Base-by-base conservation (phyloP, 2,329 filamentous ascomycete genomes). In the Mycogone perniciosa region DNA sequence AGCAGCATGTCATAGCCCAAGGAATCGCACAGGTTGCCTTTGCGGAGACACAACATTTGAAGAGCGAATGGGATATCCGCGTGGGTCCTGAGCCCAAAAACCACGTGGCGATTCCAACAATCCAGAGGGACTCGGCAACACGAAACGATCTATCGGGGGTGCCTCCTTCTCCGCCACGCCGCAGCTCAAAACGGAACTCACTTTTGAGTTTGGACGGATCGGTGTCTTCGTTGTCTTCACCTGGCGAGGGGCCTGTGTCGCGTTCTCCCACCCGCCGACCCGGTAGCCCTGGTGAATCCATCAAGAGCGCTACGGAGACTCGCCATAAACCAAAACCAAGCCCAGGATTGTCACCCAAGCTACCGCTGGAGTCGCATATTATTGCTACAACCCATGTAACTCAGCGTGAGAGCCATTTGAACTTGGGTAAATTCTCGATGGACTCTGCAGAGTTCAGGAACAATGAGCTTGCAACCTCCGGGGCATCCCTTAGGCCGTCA, bases 171-270 rank as follows among this genome's bases (percentile, higher is more conserved):
- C 63, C 64, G 7, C 64, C 64, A 10, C 56, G 54, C 9, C 59
- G 61, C 51, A 64, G 62, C 42, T 57, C 62, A 3, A 63, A 60
- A 46, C 56, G 64, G 34, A 55, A 56, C 43, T 61, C 62, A 3
- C 33, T 51, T 5, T 31, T 50, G 8, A 59, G 46, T 38, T 39
- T 57, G 10, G 51, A 53, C 20, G 46, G 50, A 46, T 53, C 51
- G 27, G 37, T 44, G 10, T 47, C 48, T 13, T 39, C 43, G 5
- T n/a, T 47, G 20, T 45, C 43, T 31, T 51, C 47, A 13, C 46
- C 50, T 10, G n/a, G 8, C 7, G 42, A 44, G 29, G 20, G n/a
- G 4, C 42, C 42, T 31, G 27, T n/a, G 5, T 31, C 42, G 5
- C 46, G 26, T 20, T 50, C 47, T 13, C 50, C 50, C 9, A 26